These are phyloP conservation scores for Ottelia alismoides DNA, from an alignment of 106 monocot genomes.

Conservation along the genomic window DNA sequence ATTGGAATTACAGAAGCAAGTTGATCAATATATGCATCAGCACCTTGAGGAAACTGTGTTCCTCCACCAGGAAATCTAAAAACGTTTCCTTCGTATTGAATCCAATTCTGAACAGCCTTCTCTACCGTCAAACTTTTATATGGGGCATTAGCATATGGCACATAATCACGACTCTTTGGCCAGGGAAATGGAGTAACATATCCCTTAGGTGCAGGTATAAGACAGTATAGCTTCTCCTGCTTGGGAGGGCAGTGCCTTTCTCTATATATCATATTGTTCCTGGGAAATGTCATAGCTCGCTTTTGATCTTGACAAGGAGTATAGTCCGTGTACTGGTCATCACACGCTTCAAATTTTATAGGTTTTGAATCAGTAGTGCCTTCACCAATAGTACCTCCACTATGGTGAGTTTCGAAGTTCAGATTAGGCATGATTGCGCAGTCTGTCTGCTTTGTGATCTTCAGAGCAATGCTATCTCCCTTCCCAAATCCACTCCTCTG, in stretches of 20 bases:
- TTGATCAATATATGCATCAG: constrained; percentile 29
- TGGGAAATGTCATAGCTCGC: constrained; percentile 25
- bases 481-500: constrained; percentile 32
- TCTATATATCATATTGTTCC: constrained; percentile 27
- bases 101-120: constrained; percentile 32
- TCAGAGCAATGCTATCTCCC: constrained; percentile 23
- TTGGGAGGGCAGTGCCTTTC: constrained; percentile 24
- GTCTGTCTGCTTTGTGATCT: constrained; percentile 22
- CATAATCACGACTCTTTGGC: constrained; percentile 34
- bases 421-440: constrained; percentile 18
- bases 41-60: constrained; percentile 30
- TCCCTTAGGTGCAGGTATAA: constrained; percentile 27
- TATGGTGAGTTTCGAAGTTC: constrained; percentile 27
- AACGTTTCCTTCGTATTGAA: constrained; percentile 27
- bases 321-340: constrained; percentile 16
- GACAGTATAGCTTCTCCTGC: constrained; percentile 20
- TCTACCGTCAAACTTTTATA: constrained; percentile 33
- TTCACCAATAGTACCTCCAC: constrained; percentile 1
- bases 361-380: constrained; percentile 1
- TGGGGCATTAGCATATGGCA: constrained; percentile 24
- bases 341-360: constrained; percentile 13
- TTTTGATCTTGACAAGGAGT: constrained; percentile 30
- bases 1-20: constrained; percentile 32
- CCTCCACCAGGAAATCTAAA: constrained; percentile 32
- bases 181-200: constrained; percentile 28